Evolutionary conservation across 2,329 filamentous ascomycete species (phyloP).

Genomic region (Botrytis squamosa): DNA sequence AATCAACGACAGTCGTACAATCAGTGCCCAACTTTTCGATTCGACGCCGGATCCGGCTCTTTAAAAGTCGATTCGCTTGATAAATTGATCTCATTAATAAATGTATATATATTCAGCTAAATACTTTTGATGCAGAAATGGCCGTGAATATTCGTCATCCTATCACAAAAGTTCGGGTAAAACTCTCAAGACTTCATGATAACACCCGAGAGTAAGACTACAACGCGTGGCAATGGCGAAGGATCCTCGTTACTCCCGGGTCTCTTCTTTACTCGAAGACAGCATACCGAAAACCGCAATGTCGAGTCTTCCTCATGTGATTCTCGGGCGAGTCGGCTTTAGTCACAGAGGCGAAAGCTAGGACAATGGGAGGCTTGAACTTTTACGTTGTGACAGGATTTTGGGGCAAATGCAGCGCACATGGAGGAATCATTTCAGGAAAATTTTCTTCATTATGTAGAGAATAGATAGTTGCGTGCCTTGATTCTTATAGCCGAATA

Average conservation of each 20-base stretch:
- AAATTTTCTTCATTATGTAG: neutral
- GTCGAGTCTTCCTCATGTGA: neutral
- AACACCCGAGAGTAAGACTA: neutral
- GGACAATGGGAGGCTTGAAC: neutral
- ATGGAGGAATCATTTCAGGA: neutral
- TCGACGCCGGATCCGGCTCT: neutral
- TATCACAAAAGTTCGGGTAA: neutral
- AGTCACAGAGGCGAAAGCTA: neutral
- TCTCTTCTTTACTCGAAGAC: neutral
- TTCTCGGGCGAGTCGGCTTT: accelerated
- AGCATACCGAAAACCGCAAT: neutral
- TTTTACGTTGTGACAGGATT: neutral
- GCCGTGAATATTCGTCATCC: neutral
- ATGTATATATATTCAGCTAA: neutral
- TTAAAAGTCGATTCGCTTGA: neutral
- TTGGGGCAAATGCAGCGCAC: accelerated
- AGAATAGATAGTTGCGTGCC: neutral
- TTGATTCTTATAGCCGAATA: neutral
- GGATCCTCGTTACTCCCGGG: too few species aligned
- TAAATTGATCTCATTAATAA: neutral
- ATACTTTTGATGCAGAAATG: neutral
- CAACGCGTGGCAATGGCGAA: neutral
- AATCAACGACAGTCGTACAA: neutral
- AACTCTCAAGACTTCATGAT: neutral
- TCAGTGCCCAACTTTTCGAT: too few species aligned